Percentiles rank a stretch among this genome's conserved stretches.
These are phyloP conservation scores for Piromyces sp. DNA, from an alignment of 192 early-diverging fungal species.

Conservation along the genomic window DNA sequence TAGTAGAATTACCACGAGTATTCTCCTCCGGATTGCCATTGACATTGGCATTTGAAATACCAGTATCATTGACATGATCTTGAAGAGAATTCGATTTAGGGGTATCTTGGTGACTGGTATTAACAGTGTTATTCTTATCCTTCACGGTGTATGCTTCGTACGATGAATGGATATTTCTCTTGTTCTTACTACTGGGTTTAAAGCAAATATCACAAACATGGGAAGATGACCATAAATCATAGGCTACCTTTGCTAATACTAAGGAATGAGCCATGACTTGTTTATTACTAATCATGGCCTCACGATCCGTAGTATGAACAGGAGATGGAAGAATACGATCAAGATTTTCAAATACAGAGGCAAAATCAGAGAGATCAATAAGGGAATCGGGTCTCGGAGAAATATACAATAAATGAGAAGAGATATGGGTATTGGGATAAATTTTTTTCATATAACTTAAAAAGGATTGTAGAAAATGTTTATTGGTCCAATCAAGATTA, in stretches of 20 bases:
- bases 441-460: neutral
- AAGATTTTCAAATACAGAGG: neutral
- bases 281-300: neutral
- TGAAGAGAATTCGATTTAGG: too few relatives aligned
- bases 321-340: neutral
- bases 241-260: neutral
- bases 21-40: too few relatives aligned
- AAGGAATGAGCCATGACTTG: neutral
- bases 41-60: too few relatives aligned
- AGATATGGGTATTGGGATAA: neutral
- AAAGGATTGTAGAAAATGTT: neutral
- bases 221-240: neutral
- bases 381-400: neutral
- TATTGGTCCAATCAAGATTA: neutral
- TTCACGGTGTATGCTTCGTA: too few relatives aligned
- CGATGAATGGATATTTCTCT: neutral
- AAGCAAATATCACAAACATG: neutral
- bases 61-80: too few relatives aligned
- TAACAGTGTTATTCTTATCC: too few relatives aligned
- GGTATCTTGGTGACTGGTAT: too few relatives aligned
- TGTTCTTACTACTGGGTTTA: neutral
- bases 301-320: neutral
- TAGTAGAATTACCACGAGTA: too few relatives aligned
- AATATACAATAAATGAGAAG: neutral
- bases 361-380: neutral